Evolutionary conservation across 2,329 filamentous ascomycete genomes (phyloP), one percentile per base, ranked within the genome.

Genomic region (Cladophialophora exuberans): DNA sequence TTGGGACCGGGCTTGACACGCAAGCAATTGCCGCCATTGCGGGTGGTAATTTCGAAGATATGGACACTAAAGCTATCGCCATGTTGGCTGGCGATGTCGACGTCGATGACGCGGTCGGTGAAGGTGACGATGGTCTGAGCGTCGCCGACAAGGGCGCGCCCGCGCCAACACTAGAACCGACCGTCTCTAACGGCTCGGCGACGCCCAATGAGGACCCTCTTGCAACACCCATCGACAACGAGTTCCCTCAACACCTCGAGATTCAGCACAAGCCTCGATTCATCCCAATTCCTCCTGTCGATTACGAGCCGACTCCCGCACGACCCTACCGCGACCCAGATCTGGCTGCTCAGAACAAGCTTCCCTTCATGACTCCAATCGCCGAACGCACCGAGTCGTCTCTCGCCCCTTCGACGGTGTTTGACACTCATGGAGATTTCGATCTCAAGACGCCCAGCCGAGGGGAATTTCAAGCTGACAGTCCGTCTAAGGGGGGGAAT

Each of bases 341-440:
- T 30, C 82, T 91, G 69, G 80, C 87, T 71, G 90, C 91, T 56
- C 95, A 97, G 67, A 96, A 92, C 72, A 87, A 92, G 51, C 79
- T 97, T 7, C 94, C 93, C 2, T 99, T 97, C 70, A 97, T 99
- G 94, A 99, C 94, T 0, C 94, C 94, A 1, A 99, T 99, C 62
- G 93, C 94, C 1, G 94, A 99, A 72, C 86, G 90, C 65, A 99
- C 94, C 0, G 94, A 99, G 72, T 88, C 86, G 9, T 97, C 92
- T 0, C 75, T 97, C 4, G 87, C 87, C 30, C 73, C 87, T 36
- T 81, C 83, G 3, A 84, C 82, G 23, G 79, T 83, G 48, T 73
- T 79, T 61, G 68, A 78, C 51, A 80, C 81, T 63, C 81, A 82
- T 70, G 80, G 81, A 62, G 81, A 81, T 70, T 76, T 84, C 65